Evolutionary conservation across 306 rosid genomes (phyloP).

Genomic region (Urtica urens): DNA sequence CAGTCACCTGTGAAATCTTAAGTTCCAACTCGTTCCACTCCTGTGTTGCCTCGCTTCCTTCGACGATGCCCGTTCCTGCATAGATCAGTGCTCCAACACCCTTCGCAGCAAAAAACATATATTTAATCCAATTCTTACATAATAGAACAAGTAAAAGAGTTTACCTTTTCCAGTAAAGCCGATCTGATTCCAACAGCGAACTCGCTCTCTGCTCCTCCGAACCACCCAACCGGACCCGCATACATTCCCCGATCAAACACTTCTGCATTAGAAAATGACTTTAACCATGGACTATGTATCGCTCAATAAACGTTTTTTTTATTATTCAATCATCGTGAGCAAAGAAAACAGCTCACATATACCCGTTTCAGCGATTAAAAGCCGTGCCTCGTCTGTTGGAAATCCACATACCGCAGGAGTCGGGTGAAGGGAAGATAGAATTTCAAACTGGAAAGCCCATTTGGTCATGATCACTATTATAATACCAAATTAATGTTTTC

Average conservation of each 20-base stretch:
- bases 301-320: not conserved
- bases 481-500: not conserved
- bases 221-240: constrained; percentile 99
- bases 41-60: constrained; percentile 70
- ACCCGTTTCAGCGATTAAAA: constrained; percentile 81
- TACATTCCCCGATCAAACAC: constrained; percentile 93
- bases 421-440: constrained; percentile 87
- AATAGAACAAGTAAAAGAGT: constrained; percentile 1
- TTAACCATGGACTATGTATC: not conserved
- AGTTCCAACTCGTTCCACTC: constrained; percentile 97
- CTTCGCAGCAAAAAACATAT: constrained; percentile 11
- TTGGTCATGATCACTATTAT: not conserved
- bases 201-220: constrained; percentile 97
- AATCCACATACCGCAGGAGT: constrained; percentile 96
- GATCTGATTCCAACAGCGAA: constrained; percentile 97
- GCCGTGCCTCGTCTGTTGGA: constrained; percentile 84
- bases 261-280: constrained; percentile 34
- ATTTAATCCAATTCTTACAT: not conserved
- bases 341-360: not conserved
- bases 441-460: constrained; percentile 41
- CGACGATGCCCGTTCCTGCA: constrained; percentile 95
- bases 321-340: not conserved
- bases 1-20: constrained; percentile 70
- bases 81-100: constrained; percentile 68
- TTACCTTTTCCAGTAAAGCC: constrained; percentile 80